Percentiles rank a stretch among this genome's conserved stretches.
Conservation (phyloP, 1,284 basidiomycete species). For the Sporisorium graminicola region DNA sequence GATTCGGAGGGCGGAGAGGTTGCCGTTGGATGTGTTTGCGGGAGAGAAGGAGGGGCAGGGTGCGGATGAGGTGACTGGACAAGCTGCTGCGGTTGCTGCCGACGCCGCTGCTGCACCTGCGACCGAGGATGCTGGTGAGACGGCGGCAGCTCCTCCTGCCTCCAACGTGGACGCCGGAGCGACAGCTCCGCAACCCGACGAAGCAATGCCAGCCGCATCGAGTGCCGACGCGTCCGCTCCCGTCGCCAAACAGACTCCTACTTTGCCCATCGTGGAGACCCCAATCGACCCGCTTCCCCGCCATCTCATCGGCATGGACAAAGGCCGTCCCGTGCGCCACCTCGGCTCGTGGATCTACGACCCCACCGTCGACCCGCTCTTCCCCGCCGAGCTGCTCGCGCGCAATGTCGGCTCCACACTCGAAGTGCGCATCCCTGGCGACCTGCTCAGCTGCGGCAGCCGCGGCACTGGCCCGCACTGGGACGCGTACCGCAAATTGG, state of each 20-base stretch:
- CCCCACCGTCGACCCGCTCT: constrained; percentile 52
- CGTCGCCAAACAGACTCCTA: not conserved
- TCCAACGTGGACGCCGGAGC: not conserved
- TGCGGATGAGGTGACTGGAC: not conserved
- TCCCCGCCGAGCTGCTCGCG: constrained; percentile 65
- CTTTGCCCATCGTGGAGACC: constrained; percentile 15
- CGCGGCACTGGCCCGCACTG: constrained; percentile 25
- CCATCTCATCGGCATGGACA: constrained; percentile 60
- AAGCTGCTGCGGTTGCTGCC: not conserved
- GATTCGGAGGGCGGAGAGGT: constrained; percentile 29
- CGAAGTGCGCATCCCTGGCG: constrained; percentile 66
- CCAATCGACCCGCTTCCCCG: constrained; percentile 46
- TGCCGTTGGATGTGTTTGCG: constrained; percentile 27
- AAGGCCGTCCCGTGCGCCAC: constrained; percentile 62
- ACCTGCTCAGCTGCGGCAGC: constrained; percentile 37
- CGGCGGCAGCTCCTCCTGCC: not conserved
- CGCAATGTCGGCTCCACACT: constrained; percentile 65
- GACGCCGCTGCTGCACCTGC: not conserved
- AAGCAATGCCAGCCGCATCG: not conserved
- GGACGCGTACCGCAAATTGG: constrained; percentile 34
- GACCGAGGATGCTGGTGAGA: not conserved
- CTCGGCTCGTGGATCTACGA: constrained; percentile 66
- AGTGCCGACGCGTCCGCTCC: too few species aligned
- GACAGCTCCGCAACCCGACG: not conserved
- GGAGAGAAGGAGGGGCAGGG: constrained; percentile 33